Percentiles rank a stretch among this genome's conserved stretches.
These are phyloP conservation scores for Umbelopsis sp. DNA, from an alignment of 371 early-diverging fungal species.

Conservation along the genomic window DNA sequence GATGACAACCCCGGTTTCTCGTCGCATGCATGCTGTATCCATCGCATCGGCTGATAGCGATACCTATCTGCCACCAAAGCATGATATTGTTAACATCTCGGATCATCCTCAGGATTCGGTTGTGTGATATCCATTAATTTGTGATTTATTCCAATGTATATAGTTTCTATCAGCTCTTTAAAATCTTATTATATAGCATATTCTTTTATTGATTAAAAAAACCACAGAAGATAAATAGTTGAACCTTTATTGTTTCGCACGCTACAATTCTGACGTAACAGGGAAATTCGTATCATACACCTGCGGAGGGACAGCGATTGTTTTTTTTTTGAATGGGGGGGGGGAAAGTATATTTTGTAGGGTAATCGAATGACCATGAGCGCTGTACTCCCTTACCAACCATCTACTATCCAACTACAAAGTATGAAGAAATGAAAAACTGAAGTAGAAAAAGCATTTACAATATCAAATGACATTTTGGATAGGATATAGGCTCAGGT, in stretches of 20 bases:
- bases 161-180: background rate
- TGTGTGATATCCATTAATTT: background rate
- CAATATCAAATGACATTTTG: constrained; percentile 9
- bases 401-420: too few relatives aligned
- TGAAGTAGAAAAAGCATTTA: constrained; percentile 7
- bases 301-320: too few relatives aligned
- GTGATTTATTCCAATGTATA: background rate
- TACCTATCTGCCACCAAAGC: constrained; percentile 9
- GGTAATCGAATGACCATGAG: too few relatives aligned
- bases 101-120: background rate
- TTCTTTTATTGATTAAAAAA: too few relatives aligned
- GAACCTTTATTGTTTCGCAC: too few relatives aligned
- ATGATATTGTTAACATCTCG: constrained; percentile 6
- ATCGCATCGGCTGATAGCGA: constrained; percentile 13
- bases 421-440: too few relatives aligned
- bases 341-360: too few relatives aligned
- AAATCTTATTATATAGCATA: background rate
- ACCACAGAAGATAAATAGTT: too few relatives aligned
- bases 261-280: too few relatives aligned
- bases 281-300: too few relatives aligned
- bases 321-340: too few relatives aligned
- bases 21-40: constrained; percentile 5
- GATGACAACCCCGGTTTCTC: background rate
- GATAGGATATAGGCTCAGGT: constrained; percentile 4
- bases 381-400: too few relatives aligned